Conservation (phyloP, 208 protist genomes). For the Acanthamoeba culbertsoni region DNA sequence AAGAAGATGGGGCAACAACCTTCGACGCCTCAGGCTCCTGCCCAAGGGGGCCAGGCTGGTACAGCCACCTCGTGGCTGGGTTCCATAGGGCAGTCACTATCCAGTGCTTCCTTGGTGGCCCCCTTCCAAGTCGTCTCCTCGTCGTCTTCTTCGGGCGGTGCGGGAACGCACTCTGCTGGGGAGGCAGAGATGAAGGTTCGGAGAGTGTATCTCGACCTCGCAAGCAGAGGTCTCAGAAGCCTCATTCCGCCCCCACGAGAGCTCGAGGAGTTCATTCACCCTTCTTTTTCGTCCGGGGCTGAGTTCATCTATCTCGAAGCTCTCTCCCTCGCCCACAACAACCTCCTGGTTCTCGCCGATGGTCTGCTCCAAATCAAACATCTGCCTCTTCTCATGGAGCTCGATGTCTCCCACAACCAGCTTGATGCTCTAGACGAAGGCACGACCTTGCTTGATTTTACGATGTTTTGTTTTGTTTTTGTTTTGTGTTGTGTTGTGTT, state of each 20-base stretch:
- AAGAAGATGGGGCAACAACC: background rate
- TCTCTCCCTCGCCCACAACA: conserved; percentile 19
- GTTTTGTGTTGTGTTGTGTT: too few relatives aligned
- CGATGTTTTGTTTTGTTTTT: background rate
- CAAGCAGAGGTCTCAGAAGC: background rate
- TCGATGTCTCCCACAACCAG: conserved; percentile 27
- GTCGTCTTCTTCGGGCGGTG: background rate
- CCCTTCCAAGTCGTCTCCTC: background rate
- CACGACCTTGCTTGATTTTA: background rate
- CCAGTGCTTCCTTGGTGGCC: background rate
- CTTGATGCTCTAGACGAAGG: background rate
- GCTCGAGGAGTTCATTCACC: background rate
- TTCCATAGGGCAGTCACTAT: background rate
- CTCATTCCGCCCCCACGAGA: conserved; percentile 6
- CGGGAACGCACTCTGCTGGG: background rate
- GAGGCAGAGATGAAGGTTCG: conserved; percentile 5
- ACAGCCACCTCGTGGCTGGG: background rate
- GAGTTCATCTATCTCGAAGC: conserved; percentile 28
- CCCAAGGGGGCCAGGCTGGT: background rate
- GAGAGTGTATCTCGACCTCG: background rate
- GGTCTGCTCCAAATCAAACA: conserved; percentile 35
- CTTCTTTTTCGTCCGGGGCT: background rate
- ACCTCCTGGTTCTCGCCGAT: background rate
- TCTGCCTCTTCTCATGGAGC: conserved; percentile 39
- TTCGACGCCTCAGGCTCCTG: background rate